Base-by-base conservation (phyloP, 225 moss, liverwort and hornwort species). In the Straminergon stramineum region DNA sequence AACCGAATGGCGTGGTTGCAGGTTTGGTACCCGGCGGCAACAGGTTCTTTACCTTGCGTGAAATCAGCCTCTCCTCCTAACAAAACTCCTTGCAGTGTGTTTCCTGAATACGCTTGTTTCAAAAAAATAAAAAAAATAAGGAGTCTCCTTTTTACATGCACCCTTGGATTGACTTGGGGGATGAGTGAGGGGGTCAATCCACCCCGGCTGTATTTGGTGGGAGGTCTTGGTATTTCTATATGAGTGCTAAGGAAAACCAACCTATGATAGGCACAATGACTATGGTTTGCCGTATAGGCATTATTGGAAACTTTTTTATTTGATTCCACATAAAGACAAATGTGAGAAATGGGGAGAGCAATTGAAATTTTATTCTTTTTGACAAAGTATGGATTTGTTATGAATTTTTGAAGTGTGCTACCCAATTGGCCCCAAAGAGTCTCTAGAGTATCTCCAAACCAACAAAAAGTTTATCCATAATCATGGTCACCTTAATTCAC, bases 361-460 rank as follows among this genome's bases (percentile, higher is more conserved):
- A 0, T 10, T 45, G 18, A 48, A 74, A 30, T 31, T 31, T 17
- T 48, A 18, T 7, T 12, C 7, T 51, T 51, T 31, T 31, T 28
- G 12, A 31, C 7, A 31, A 48, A 30, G 12, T 6, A 18, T 48
- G 7, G 4, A 18, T 48, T 18, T 48, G 2, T 18, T 75, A 51
- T 18, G 31, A 75, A 32, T 7, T 75, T 30, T 31, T 48, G 19
- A 75, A 51, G 75, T 51, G 6, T 48, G 4, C 7, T 11, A 4
- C 0, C 19, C 2, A 19, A 31, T 48, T 31, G 51, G 4, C 4
- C 3, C 1, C 0, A 26, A 71, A 71, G 26, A 26, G 26, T 15
- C 9, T 71, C 1, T 41, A 5, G 15, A 39, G 5, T 73, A 27
- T 3, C 1, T 2, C 9, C 0, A 43, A 73, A 19, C 6, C 12